phyloP scores from a whole-genome alignment of 805 yeast species.

The Starmerella sp. region DNA sequence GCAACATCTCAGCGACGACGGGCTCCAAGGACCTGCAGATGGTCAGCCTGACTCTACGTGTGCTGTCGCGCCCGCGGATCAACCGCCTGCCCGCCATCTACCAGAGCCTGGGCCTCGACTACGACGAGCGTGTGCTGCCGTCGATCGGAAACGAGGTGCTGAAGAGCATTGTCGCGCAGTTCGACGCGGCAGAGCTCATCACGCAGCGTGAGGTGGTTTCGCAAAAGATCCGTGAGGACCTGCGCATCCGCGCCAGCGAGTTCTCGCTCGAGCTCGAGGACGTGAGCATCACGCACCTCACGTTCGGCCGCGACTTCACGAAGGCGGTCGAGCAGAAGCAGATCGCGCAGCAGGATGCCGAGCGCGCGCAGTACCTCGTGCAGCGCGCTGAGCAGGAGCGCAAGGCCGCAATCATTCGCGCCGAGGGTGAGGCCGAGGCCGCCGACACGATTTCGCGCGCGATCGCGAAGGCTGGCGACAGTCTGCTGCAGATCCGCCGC shows the following conservation, averaged over 20 bases:
- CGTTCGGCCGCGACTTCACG: slow-evolving; percentile 92
- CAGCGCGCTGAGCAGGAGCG: slow-evolving; percentile 97
- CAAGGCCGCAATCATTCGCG: slow-evolving; percentile 87
- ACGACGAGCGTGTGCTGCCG: slow-evolving; percentile 88
- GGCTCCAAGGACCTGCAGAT: slow-evolving; percentile 96
- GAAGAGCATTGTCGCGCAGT: slow-evolving; percentile 83
- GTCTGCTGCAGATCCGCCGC: slow-evolving; percentile 83
- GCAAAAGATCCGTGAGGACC: slow-evolving; percentile 75
- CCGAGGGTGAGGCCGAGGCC: slow-evolving; percentile 98
- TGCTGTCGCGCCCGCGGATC: slow-evolving; percentile 89
- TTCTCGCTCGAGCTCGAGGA: slow-evolving; percentile 89
- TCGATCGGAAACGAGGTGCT: slow-evolving; percentile 87
- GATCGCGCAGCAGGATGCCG: slow-evolving; percentile 99
- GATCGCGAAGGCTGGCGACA: slow-evolving; percentile 88
- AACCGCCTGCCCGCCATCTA: slow-evolving; percentile 70
- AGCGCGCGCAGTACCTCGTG: slow-evolving; percentile 84
- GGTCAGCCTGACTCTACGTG: slow-evolving; percentile 86
- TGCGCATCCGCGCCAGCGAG: slow-evolving; percentile 70
- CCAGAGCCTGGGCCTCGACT: slow-evolving; percentile 84
- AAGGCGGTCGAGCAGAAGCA: slow-evolving; percentile 98
- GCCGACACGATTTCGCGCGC: slow-evolving; percentile 94
- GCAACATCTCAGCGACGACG: slow-evolving; percentile 84
- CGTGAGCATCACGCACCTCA: slow-evolving; percentile 94
- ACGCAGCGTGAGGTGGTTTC: slow-evolving; percentile 95
- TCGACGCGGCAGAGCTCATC: slow-evolving; percentile 91